phyloP scores from a whole-genome alignment of 1,284 basidiomycete species.

The Cutaneotrichosporon spelunceum region DNA sequence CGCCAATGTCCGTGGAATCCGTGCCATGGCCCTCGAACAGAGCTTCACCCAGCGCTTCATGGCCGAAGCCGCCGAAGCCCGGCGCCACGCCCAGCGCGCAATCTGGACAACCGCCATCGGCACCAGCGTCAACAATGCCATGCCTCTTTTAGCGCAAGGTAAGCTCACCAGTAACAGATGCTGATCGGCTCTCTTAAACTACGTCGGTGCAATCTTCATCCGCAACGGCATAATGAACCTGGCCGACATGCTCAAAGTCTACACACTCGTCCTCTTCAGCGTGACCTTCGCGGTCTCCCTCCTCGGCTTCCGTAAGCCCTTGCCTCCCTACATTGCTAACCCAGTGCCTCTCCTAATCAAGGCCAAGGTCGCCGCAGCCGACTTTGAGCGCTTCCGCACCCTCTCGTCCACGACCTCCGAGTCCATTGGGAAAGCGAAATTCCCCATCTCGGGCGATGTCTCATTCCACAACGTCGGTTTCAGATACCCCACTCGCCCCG shows the following conservation, averaged over 20 bases:
- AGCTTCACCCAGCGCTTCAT: conserved; percentile 71
- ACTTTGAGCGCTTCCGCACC: conserved; percentile 67
- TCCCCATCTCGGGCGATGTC: conserved; percentile 64
- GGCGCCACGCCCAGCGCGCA: conserved; percentile 66
- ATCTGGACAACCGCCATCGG: conserved; percentile 82
- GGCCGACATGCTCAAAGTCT: conserved; percentile 79
- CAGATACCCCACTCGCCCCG: conserved; percentile 74
- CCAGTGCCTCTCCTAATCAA: conserved; percentile 75
- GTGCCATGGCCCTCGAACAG: conserved; percentile 81
- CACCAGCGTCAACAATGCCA: conserved; percentile 70
- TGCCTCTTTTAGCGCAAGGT: conserved; percentile 80
- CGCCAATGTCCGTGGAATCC: conserved; percentile 77
- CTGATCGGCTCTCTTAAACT: conserved; percentile 73
- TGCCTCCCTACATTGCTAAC: not conserved
- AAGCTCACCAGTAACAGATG: conserved; percentile 14
- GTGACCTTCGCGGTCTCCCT: conserved; percentile 86
- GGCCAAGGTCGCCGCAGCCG: conserved; percentile 71
- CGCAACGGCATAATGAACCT: conserved; percentile 77
- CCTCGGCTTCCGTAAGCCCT: conserved; percentile 75
- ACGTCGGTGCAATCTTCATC: conserved; percentile 79
- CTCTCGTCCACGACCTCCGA: conserved; percentile 63
- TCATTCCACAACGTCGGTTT: conserved; percentile 70
- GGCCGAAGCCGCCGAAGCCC: conserved; percentile 60
- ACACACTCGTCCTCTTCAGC: conserved; percentile 88
- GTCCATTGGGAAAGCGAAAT: conserved; percentile 63